Conservation (phyloP, 768 basidiomycete genomes). For the Kondoa subrosea region DNA sequence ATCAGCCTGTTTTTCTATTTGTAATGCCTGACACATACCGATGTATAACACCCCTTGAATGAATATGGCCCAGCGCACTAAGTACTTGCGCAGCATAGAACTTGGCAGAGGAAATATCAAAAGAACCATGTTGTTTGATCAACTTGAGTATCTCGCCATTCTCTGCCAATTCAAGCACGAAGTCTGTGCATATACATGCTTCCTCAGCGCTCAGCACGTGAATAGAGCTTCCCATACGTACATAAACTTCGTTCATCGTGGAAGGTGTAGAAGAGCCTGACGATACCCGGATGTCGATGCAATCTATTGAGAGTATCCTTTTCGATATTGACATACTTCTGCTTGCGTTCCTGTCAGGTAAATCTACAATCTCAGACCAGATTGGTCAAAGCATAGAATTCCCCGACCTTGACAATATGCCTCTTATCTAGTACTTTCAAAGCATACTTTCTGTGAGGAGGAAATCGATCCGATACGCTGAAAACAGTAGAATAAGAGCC, state of each 20-base stretch:
- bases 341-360: constrained; percentile 48
- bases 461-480: constrained; percentile 13
- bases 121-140: constrained; percentile 52
- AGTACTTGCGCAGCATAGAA: constrained; percentile 82
- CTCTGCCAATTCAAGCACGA: constrained; percentile 36
- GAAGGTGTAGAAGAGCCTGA: constrained; percentile 65
- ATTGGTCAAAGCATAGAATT: not conserved
- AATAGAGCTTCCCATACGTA: constrained; percentile 36
- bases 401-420: constrained; percentile 41
- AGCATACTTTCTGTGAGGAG: constrained; percentile 48
- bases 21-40: constrained; percentile 33
- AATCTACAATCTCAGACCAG: not conserved
- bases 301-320: constrained; percentile 47
- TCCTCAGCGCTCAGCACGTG: not conserved
- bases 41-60: constrained; percentile 73
- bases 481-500: constrained; percentile 63
- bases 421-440: constrained; percentile 71
- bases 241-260: constrained; percentile 71
- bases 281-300: constrained; percentile 58
- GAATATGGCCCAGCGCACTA: constrained; percentile 79
- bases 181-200: constrained; percentile 28
- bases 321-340: constrained; percentile 59
- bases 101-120: constrained; percentile 55
- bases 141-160: constrained; percentile 36
- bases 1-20: not conserved